These are phyloP conservation scores for Seiridium cupressi DNA, from an alignment of 2,329 filamentous ascomycete genomes.

Conservation along the genomic window DNA sequence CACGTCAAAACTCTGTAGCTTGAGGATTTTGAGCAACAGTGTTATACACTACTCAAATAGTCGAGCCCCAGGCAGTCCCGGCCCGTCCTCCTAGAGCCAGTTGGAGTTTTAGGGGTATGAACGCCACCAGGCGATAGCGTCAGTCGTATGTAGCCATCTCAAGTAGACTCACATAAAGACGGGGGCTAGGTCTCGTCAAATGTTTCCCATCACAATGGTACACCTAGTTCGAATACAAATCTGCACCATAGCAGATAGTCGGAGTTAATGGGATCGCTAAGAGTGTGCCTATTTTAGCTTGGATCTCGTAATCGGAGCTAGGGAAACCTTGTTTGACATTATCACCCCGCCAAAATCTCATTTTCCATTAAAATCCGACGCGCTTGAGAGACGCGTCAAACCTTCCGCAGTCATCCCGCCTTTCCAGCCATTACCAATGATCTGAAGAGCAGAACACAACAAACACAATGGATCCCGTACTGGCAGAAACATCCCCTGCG, in stretches of 20 bases:
- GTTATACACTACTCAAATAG: no score
- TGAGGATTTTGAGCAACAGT: no score
- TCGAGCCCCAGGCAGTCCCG: no score
- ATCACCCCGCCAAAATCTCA: background rate
- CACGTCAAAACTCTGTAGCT: no score
- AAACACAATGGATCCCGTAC: constrained; percentile 1
- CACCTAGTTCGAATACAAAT: background rate
- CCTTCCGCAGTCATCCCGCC: background rate
- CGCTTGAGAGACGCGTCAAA: background rate
- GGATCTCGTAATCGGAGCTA: background rate
- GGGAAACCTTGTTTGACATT: background rate
- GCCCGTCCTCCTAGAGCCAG: no score
- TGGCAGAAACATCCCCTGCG: background rate
- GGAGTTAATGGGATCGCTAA: no score
- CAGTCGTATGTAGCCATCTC: no score
- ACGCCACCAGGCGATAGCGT: no score
- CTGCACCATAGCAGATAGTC: background rate
- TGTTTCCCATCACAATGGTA: background rate
- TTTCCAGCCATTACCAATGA: background rate
- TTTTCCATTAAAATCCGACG: background rate
- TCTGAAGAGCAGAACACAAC: background rate
- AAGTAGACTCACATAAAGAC: background rate
- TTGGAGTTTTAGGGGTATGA: no score
- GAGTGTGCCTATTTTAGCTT: no score
- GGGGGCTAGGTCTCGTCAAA: background rate